Evolutionary conservation across 805 yeast species (phyloP).

Genomic region (Cyberlindnera meyerae): DNA sequence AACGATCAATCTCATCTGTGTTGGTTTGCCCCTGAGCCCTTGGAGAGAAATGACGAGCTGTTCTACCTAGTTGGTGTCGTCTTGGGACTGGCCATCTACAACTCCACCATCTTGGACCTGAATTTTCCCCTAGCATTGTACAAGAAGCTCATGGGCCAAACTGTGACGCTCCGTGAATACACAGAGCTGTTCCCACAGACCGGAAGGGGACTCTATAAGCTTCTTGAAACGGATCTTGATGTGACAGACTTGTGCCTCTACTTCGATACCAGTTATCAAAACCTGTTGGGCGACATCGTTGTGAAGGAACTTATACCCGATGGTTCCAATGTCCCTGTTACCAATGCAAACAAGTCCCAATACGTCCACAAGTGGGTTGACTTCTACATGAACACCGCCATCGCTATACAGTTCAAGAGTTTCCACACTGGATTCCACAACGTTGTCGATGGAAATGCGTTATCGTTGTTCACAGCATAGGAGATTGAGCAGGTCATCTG

Average conservation of each 20-base stretch:
- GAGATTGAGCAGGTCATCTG: slow-evolving; percentile 77
- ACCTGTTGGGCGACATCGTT: slow-evolving; percentile 39
- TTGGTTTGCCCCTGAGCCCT: slow-evolving; percentile 65
- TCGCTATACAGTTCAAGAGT: slow-evolving; percentile 47
- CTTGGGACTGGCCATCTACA: slow-evolving; percentile 85
- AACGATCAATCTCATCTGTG: slow-evolving; percentile 64
- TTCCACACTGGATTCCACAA: slow-evolving; percentile 68
- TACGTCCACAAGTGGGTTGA: slow-evolving; percentile 62
- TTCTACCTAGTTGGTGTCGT: slow-evolving; percentile 81
- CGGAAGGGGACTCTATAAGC: slow-evolving; percentile 43
- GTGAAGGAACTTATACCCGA: slow-evolving; percentile 49
- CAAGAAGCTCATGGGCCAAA: slow-evolving; percentile 60
- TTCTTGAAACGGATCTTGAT: slow-evolving; percentile 40
- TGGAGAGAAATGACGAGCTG: slow-evolving; percentile 42
- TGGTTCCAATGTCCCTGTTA: slow-evolving; percentile 56
- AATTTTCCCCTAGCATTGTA: slow-evolving; percentile 72
- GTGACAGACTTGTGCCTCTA: slow-evolving; percentile 49
- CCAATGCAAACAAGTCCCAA: slow-evolving; percentile 47
- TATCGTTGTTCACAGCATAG: slow-evolving; percentile 73
- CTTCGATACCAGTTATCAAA: slow-evolving; percentile 57
- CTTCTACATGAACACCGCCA: slow-evolving; percentile 54
- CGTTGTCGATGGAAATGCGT: slow-evolving; percentile 76
- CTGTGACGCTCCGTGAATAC: slow-evolving; percentile 59
- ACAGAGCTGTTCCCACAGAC: slow-evolving; percentile 64
- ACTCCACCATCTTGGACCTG: slow-evolving; percentile 80